phyloP scores from a whole-genome alignment of 2,329 filamentous ascomycete genomes.

The Leptodontidium sp. region DNA sequence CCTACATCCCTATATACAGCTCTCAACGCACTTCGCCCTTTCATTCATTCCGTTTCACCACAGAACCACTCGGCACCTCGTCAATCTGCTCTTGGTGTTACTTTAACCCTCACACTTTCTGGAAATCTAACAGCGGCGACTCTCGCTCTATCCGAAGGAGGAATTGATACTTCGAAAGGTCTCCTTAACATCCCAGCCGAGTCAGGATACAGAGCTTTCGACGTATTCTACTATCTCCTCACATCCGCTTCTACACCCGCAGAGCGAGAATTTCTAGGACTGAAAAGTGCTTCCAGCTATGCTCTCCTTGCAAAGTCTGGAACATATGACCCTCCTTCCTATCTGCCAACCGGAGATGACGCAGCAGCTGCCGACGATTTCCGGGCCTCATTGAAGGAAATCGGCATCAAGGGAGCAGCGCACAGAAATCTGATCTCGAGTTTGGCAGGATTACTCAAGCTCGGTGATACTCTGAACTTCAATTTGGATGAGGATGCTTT shows the following conservation, averaged over 20 bases:
- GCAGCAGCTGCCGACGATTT: constrained; percentile 94
- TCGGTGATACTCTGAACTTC: constrained; percentile 90
- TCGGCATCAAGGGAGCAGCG: constrained; percentile 89
- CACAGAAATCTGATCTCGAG: constrained; percentile 86
- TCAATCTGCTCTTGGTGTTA: constrained; percentile 81
- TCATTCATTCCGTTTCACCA: constrained; percentile 86
- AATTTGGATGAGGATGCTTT: constrained; percentile 83
- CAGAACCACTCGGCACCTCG: constrained; percentile 86
- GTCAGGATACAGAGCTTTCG: constrained; percentile 87
- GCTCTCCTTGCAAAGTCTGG: constrained; percentile 80
- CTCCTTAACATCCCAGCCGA: constrained; percentile 82
- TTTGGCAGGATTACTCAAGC: constrained; percentile 85
- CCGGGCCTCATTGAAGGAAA: constrained; percentile 82
- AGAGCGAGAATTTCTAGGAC: constrained; percentile 86
- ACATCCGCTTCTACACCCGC: constrained; percentile 89
- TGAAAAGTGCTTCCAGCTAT: constrained; percentile 81
- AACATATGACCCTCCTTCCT: constrained; percentile 86
- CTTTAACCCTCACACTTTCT: constrained; percentile 80
- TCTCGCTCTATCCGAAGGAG: constrained; percentile 83
- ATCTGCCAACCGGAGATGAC: constrained; percentile 92
- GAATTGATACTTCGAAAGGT: constrained; percentile 84
- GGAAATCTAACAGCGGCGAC: constrained; percentile 81
- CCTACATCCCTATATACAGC: constrained; percentile 80
- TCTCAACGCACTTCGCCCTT: constrained; percentile 83
- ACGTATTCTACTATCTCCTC: constrained; percentile 96